Base-by-base conservation (phyloP, 169 alveolate genomes). In the Miamiensis avidus region DNA sequence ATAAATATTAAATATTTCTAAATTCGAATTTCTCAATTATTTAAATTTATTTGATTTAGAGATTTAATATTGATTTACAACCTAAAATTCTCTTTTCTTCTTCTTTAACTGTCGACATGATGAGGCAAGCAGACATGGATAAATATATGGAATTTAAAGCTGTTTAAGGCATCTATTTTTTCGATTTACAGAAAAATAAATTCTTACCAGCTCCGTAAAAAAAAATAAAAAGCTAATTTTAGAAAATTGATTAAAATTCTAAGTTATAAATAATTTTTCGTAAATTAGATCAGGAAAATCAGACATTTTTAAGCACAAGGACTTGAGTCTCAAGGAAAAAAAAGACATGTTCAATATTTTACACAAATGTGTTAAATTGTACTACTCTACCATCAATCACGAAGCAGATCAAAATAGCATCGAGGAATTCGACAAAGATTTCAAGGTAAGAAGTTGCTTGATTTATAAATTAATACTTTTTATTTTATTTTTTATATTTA, bases 111-210 rank as follows among this genome's bases (percentile, higher is more conserved):
- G 85, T 85, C n/a, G 78, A 78, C 25, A 34, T 77, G 26, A 77
- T 85, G 89, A 65, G 73, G 72, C 72, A 85, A 78, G 89, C 89
- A 1, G 72, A 85, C 77, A 76, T 85, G 81, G 89, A 85, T 78
- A 33, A 85, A 74, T 85, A 85, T 29, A 85, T 85, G 89, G 89
- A 85, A n/a, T 85, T 85, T 72, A 85, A 76, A 69, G 89, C 89
- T 29, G 31, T 85, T 25, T 77, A 85, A 74, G 28, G 49, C 6
- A 49, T 76, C 28, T 85, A 65, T 31, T 77, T 65, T 29, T 85
- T 85, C 49, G 89, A 85, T 16, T 34, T 32, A 26, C 4, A 31
- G 26, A 65, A 73, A 16, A 76, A 85, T 31, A 69, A 73, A 78
- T 85, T 85, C 32, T 77, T 76, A 64, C 32, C 31, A 65, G 69